Percentiles rank a stretch among this genome's conserved stretches.
phyloP scores from a whole-genome alignment of 2,329 filamentous ascomycete genomes.

The Huntiella moniliformis region DNA sequence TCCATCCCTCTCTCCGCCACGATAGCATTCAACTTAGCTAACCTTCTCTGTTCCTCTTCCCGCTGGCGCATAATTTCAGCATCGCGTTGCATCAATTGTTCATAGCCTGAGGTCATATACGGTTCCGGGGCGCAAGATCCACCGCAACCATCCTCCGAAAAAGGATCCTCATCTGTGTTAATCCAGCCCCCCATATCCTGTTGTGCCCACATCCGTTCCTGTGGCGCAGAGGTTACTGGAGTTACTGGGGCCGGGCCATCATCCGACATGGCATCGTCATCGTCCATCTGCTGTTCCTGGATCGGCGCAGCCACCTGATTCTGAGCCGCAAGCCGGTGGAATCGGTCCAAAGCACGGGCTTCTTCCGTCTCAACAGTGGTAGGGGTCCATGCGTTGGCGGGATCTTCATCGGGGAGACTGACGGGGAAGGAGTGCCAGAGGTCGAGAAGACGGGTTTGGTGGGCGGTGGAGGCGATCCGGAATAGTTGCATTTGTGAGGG shows the following conservation, averaged over 20 bases:
- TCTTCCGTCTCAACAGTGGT: conserved; percentile 39
- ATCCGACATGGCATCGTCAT: conserved; percentile 9
- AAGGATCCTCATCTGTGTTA: conserved; percentile 6
- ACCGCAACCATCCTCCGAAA: conserved; percentile 19
- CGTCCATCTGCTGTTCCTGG: conserved; percentile 11
- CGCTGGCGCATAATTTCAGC: conserved; percentile 24
- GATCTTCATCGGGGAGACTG: conserved; percentile 34
- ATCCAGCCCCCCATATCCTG: conserved; percentile 6
- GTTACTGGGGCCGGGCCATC: conserved; percentile 1
- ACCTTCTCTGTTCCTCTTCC: conserved; percentile 5
- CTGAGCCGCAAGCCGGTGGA: conserved; percentile 20
- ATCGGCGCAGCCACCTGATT: conserved; percentile 17
- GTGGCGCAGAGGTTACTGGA: not conserved
- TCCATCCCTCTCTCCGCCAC: conserved; percentile 19
- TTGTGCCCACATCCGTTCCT: not conserved
- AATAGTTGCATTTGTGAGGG: conserved; percentile 64
- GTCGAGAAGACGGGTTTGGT: conserved; percentile 58
- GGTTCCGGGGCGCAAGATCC: conserved; percentile 42
- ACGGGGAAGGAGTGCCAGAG: conserved; percentile 72
- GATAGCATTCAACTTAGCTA: conserved; percentile 12
- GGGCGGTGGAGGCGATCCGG: conserved; percentile 50
- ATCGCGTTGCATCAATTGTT: conserved; percentile 45
- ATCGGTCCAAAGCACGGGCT: conserved; percentile 40
- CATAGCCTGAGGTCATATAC: conserved; percentile 72
- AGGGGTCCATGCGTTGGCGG: conserved; percentile 32